phyloP scores from a whole-genome alignment of 257 asterid genomes.

The Solanum appendiculatum region DNA sequence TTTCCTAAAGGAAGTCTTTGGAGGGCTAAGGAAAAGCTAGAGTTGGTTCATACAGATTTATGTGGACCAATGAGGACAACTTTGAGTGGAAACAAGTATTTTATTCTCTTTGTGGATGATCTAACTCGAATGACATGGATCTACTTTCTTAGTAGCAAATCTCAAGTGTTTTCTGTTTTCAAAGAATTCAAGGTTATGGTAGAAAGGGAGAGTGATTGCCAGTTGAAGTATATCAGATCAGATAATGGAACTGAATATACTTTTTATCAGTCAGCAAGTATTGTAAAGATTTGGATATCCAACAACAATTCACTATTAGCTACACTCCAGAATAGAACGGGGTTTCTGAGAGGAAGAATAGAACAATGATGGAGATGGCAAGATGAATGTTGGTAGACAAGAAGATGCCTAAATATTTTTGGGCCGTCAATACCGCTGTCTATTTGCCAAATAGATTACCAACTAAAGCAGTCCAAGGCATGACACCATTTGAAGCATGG shows the following conservation, averaged over 20 bases:
- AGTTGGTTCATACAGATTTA: neutral
- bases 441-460: neutral
- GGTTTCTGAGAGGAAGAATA: no score
- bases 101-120: neutral
- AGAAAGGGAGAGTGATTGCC: neutral
- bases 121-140: neutral
- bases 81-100: neutral
- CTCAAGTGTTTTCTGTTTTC: neutral
- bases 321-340: neutral
- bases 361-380: neutral
- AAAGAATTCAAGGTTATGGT: neutral
- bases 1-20: neutral
- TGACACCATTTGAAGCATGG: neutral
- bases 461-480: neutral
- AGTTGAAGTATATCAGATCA: neutral
- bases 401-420: neutral
- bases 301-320: neutral
- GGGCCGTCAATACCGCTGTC: neutral
- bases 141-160: neutral
- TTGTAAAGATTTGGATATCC: neutral
- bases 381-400: neutral
- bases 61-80: neutral
- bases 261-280: no score
- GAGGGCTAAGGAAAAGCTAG: neutral
- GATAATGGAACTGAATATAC: neutral